Base-by-base conservation (phyloP, 257 asterid species). In the Craterostigma plantagineum region DNA sequence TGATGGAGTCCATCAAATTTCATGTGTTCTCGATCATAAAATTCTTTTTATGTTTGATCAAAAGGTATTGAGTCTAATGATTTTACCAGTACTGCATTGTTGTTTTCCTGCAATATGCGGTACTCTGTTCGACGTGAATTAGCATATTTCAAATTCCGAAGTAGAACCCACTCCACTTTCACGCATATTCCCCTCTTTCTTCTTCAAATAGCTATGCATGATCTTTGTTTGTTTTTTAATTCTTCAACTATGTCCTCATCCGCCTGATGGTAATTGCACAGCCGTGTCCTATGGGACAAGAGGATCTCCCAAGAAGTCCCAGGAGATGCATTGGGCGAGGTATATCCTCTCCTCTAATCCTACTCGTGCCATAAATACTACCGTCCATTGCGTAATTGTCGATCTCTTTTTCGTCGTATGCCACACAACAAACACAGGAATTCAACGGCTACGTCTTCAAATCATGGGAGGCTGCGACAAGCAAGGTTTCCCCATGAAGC, bases 391-490 rank as follows among this genome's bases (percentile, higher is more conserved):
- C n/a, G n/a, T n/a, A n/a, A n/a, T n/a, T 16, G n/a, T 12, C 13
- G 36, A 44, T 27, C 49, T 7, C 13, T 13, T 34, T 10, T 23
- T 42, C 7, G 45, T 34, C 3, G 14, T 27, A 42, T 18, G 18
- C 38, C 39, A 37, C 42, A 39, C 9, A 49, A 16, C n/a, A 23
- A n/a, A 23, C 30, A 23, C 71, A 70, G 78, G 78, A 70, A 52
- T 70, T 70, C 53, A 70, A 70, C 45, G 78, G 78, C 4, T 70
- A 70, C 13, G 74, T 66, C 0, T 70, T 70, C 66, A 70, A 70
- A 70, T 70, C 2, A 70, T 66, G 78, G 78, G 78, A 56, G 78
- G 78, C 7, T 70, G 78, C 17, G 78, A 70, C 71, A 70, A 70
- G 48, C 78, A 70, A 54, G 78, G 78, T 10, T 70, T 70, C 49